A percentile compares a stretch with the other conserved stretches of the same genome.
Evolutionary conservation across 306 rosid genomes (phyloP).

Genomic region (cucumber (Cucumis sativus)): Cucumber_9930_V3 NC_026660.2:11877501-11878000

Average conservation of each 20-base stretch:
- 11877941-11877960: not conserved
- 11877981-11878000: not conserved
- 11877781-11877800: not conserved
- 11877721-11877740: not conserved
- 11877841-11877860: not conserved
- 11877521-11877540: not conserved
- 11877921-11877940: not conserved
- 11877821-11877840: not conserved
- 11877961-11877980: not conserved
- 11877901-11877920: not conserved
- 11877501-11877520: not conserved
- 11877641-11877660: not conserved
- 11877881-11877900: not conserved
- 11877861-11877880: not conserved
- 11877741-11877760: not conserved
- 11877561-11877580: not conserved
- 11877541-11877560: not conserved
- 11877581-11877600: not conserved
- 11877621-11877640: not conserved
- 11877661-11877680: not conserved
- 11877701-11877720: not conserved
- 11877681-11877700: not conserved
- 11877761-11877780: not conserved
- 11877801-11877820: too few relatives aligned
- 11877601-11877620: not conserved